These are phyloP conservation scores for Pythium myriotylum DNA, from an alignment of 352 stramenopile species.

Conservation along the genomic window DNA sequence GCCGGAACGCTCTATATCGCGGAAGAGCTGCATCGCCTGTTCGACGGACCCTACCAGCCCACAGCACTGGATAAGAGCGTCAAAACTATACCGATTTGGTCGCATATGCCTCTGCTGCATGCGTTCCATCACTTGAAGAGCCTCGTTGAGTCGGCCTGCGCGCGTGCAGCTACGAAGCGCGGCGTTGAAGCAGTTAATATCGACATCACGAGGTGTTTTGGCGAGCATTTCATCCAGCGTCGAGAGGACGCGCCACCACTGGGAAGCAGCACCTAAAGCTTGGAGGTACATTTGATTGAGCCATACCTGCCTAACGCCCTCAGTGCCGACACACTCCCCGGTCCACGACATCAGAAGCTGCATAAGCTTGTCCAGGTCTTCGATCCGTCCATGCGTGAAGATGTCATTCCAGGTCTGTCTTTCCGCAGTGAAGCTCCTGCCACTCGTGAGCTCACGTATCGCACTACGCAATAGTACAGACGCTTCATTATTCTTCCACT, in stretches of 20 bases:
- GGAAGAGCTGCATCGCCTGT: slow-evolving; percentile 13
- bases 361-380: slow-evolving; percentile 31
- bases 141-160: slow-evolving; percentile 19
- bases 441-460: too few relatives aligned
- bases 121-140: slow-evolving; percentile 14
- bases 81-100: slow-evolving; percentile 22
- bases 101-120: slow-evolving; percentile 6
- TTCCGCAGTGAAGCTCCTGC: too few relatives aligned
- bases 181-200: slow-evolving; percentile 25
- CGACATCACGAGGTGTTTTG: slow-evolving; percentile 2
- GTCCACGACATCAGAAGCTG: not conserved
- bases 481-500: slow-evolving; percentile 11
- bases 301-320: not conserved
- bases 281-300: slow-evolving; percentile 20
- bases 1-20: slow-evolving; percentile 15
- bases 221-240: slow-evolving; percentile 15
- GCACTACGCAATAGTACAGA: too few relatives aligned
- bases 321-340: not conserved
- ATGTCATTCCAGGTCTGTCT: slow-evolving; percentile 16
- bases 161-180: slow-evolving; percentile 18
- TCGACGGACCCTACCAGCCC: slow-evolving; percentile 15
- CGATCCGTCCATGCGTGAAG: slow-evolving; percentile 25
- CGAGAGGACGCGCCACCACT: slow-evolving; percentile 19
- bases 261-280: slow-evolving; percentile 9
- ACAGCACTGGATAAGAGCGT: slow-evolving; percentile 23